Conservation (phyloP, 495 filamentous ascomycete genomes). For the Tuber brumale region DNA sequence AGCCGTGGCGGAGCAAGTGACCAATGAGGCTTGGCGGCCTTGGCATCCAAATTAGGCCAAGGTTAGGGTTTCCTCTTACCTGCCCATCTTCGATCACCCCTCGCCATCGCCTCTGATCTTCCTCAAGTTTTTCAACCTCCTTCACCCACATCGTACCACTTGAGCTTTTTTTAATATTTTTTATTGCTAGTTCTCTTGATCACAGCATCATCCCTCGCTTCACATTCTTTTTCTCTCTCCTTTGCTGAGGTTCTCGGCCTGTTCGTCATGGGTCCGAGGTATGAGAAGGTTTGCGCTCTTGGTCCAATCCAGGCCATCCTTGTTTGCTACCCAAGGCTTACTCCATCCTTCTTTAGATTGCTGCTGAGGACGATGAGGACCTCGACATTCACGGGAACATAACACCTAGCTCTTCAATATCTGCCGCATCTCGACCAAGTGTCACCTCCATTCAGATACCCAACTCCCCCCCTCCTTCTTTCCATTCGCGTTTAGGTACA, state of each 20-base stretch:
- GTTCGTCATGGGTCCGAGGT: slow-evolving; percentile 38
- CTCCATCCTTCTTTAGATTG: slow-evolving; percentile 11
- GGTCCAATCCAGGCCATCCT: background rate
- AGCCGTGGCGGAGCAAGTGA: background rate
- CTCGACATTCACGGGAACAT: slow-evolving; percentile 40
- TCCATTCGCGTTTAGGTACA: slow-evolving; percentile 77
- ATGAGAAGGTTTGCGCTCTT: slow-evolving; percentile 36
- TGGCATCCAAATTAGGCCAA: background rate
- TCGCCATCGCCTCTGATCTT: background rate
- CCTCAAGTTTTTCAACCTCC: background rate
- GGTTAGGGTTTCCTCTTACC: background rate
- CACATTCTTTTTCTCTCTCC: slow-evolving; percentile 7
- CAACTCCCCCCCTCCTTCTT: slow-evolving; percentile 87
- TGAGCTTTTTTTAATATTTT: slow-evolving; percentile 7
- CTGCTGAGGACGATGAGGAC: slow-evolving; percentile 37
- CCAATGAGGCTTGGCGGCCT: background rate
- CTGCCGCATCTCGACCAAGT: slow-evolving; percentile 41
- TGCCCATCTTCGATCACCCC: slow-evolving; percentile 6
- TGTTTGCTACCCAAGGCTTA: background rate
- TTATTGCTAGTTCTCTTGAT: slow-evolving; percentile 13
- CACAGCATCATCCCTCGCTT: slow-evolving; percentile 12
- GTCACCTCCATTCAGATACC: slow-evolving; percentile 52
- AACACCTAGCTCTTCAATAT: slow-evolving; percentile 42
- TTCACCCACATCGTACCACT: background rate
- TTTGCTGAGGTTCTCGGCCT: slow-evolving; percentile 9